Evolutionary conservation across 768 basidiomycete species (phyloP).

Genomic region (Chiua virens): DNA sequence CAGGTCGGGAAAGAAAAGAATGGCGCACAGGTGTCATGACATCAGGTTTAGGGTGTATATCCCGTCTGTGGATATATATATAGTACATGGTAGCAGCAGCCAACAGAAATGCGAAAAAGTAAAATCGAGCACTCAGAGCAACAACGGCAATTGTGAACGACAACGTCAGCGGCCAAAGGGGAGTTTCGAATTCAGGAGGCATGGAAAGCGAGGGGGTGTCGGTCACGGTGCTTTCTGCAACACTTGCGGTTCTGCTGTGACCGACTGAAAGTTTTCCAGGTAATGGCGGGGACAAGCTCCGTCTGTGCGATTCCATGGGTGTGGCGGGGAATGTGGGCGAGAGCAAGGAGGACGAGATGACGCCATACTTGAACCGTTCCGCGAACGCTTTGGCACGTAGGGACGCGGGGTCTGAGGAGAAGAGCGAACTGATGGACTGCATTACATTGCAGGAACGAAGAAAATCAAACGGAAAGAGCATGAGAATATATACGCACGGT

Average conservation of each 20-base stretch:
- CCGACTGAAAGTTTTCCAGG: constrained; percentile 44
- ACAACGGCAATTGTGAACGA: constrained; percentile 39
- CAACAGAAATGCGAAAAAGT: constrained; percentile 39
- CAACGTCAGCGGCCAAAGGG: constrained; percentile 41
- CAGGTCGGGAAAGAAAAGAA: not conserved
- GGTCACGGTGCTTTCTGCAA: constrained; percentile 27
- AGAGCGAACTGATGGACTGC: constrained; percentile 40
- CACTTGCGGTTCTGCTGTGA: constrained; percentile 45
- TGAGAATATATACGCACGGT: constrained; percentile 2
- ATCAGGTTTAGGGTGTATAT: constrained; percentile 40
- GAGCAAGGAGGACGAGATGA: constrained; percentile 79
- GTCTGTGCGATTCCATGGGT: constrained; percentile 31
- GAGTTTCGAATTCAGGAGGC: constrained; percentile 35
- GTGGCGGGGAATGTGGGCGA: constrained; percentile 52
- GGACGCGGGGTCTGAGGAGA: constrained; percentile 35
- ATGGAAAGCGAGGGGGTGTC: constrained; percentile 25
- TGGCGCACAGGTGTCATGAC: constrained; percentile 53
- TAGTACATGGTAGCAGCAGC: constrained; percentile 40
- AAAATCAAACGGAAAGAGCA: not conserved
- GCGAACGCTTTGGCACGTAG: constrained; percentile 52
- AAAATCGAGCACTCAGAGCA: constrained; percentile 45
- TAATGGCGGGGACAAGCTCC: constrained; percentile 37
- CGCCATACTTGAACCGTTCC: constrained; percentile 82
- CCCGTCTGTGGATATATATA: constrained; percentile 37
- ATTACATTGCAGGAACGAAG: constrained; percentile 9